Base-by-base conservation (phyloP, 1,139 yeast species). In the Blastobotrys aristatus region DNA sequence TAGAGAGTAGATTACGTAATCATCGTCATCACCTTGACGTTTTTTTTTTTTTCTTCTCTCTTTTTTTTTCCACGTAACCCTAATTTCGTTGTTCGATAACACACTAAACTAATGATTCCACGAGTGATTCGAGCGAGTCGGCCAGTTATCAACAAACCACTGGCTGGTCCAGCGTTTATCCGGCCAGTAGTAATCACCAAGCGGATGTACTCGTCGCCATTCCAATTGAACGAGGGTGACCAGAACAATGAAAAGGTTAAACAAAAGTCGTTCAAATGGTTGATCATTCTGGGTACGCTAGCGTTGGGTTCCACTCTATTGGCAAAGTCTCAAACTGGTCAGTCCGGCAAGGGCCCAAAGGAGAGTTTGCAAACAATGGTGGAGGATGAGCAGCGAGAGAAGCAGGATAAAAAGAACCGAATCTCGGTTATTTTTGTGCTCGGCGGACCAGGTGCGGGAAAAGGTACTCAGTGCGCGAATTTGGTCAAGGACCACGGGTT, bases 401-500 rank as follows among this genome's bases (percentile, higher is more conserved):
- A n/a, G n/a, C 7, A 37, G 14, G 18, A 26, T 4, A 33, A 33
- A n/a, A 33, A 29, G 32, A 39, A 31, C 3, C 40, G 39, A 32
- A 27, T 86, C 29, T 79, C 86, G 29, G 96, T 92, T 6, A 76
- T 92, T 26, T 92, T 87, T 65, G 96, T 92, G 6, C 77, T 92
- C 34, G 72, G 72, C 11, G 79, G 90, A 1, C 90, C 90, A 2
- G 97, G 98, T 14, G 84, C 96, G 16, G 98, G 98, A 36, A 92
- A 92, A 64, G 98, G 98, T 50, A 92, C 98, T 1, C 98, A 92
- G 68, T 88, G 97, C 71, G 85, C 82, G 37, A 84, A 79, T 60
- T 74, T 92, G 50, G 97, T 92, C 39, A 69, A 75, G 18, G 87
- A 89, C 59, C 84, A 79, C 63, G 82, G 84, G 13, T 92, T 90